Base-by-base conservation (phyloP, 2,329 filamentous ascomycete genomes). In the Cyphellophora attinorum region DNA sequence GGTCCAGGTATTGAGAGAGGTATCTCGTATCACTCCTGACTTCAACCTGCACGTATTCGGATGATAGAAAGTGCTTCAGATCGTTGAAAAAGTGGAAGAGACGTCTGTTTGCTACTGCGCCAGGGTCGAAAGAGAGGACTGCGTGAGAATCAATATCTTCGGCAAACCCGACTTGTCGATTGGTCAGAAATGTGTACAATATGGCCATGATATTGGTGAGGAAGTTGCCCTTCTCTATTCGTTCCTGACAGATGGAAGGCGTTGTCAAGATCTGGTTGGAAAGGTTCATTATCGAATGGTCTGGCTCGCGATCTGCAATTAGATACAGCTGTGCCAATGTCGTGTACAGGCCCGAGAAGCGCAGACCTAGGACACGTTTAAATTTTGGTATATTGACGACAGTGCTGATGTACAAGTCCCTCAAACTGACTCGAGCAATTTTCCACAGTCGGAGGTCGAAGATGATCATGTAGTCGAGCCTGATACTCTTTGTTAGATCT, bases 1-100 rank as follows among this genome's bases (percentile, higher is more conserved):
- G 68, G 54, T 98, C 93, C 29, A 98, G 67, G 59, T 96, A 98
- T 52, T 98, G 93, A 56, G 93, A 69, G 36, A 95, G 70, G 51
- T 98, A 98, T 39, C 86, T 76, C 34, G 81, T 77, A 56, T 96
- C 86, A 3, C 70, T 78, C 25, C 91, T 77, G 42, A 96, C 74
- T 34, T 81, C 77, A 47, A 85, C 77, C 54, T 94, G 86, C 2
- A 96, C 86, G 54, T 93, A 84, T 18, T 84, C 76, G 0, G 88
- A 93, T 27, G 81, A 77, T 43, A 96, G 84, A 1, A 98, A 74
- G 58, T 91, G 94, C 50, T 86, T 85, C 46, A 96, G 68, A 55
- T 98, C 91, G 39, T 88, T 73, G 61, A 96, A 98, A 65, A 98
- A 98, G 58, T 96, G 91, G 52, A 95, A 95, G 70, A 98, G 86